Evolutionary conservation across 768 basidiomycete genomes (phyloP).

Genomic region (Boletus coccyginus): DNA sequence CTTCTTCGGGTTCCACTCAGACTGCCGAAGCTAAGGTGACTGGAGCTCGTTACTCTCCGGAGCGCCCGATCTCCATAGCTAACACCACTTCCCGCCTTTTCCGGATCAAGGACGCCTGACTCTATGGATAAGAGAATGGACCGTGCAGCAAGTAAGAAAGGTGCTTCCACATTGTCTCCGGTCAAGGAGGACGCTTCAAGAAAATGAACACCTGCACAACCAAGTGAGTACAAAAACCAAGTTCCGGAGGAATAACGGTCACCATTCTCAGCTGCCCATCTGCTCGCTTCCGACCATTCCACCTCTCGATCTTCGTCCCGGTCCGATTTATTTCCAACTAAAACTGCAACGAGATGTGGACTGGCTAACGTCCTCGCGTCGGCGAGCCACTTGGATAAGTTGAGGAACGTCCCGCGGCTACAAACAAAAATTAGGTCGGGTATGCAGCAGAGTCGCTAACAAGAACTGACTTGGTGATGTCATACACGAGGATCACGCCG

Average conservation of each 20-base stretch:
- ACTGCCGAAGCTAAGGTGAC: conserved; percentile 83
- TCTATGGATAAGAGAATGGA: conserved; percentile 90
- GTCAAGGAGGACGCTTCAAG: conserved; percentile 90
- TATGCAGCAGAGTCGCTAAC: background rate
- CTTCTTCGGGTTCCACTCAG: conserved; percentile 65
- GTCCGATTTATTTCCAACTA: conserved; percentile 96
- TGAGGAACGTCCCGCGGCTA: conserved; percentile 85
- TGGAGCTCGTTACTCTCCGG: conserved; percentile 87
- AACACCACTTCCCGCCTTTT: conserved; percentile 92
- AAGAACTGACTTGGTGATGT: conserved; percentile 75
- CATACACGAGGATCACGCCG: conserved; percentile 89
- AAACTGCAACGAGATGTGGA: conserved; percentile 82
- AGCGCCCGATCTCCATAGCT: conserved; percentile 95
- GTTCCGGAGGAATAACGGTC: conserved; percentile 17
- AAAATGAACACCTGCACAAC: conserved; percentile 78
- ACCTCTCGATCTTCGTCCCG: conserved; percentile 93
- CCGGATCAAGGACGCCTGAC: conserved; percentile 86
- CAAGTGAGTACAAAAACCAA: conserved; percentile 1
- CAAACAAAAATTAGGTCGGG: conserved; percentile 1
- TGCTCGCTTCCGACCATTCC: conserved; percentile 91
- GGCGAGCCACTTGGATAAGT: conserved; percentile 85
- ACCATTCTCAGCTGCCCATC: conserved; percentile 97
- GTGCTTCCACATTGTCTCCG: conserved; percentile 92
- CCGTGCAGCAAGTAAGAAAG: conserved; percentile 84
- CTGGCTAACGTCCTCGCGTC: conserved; percentile 93